A percentile compares a stretch with the other conserved stretches of the same genome.
phyloP scores from a whole-genome alignment of 2,329 filamentous ascomycete species.

The Saccharata proteae region DNA sequence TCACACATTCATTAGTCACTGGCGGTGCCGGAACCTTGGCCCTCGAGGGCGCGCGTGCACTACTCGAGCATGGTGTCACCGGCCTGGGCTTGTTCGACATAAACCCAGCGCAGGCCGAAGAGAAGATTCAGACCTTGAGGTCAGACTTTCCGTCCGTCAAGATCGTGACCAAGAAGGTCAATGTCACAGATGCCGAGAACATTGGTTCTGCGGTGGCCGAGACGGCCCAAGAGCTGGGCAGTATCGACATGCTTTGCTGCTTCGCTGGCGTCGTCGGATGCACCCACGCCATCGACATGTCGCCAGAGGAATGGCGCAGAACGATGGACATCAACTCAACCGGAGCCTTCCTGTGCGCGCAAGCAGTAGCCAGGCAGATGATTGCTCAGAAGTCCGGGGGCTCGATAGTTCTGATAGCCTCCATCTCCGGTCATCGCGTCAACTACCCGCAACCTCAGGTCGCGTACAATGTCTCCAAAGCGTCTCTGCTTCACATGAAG shows the following conservation, averaged over 20 bases:
- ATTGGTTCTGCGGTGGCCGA: slow-evolving; percentile 31
- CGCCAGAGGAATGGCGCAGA: slow-evolving; percentile 46
- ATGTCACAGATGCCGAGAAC: slow-evolving; percentile 45
- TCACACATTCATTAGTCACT: slow-evolving; percentile 35
- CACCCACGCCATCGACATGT: slow-evolving; percentile 48
- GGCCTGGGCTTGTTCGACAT: slow-evolving; percentile 52
- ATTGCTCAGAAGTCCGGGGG: slow-evolving; percentile 40
- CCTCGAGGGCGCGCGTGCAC: slow-evolving; percentile 44
- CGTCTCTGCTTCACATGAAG: slow-evolving; percentile 51
- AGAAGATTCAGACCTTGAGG: slow-evolving; percentile 35
- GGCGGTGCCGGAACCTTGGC: slow-evolving; percentile 56
- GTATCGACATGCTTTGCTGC: slow-evolving; percentile 45
- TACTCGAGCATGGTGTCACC: slow-evolving; percentile 55
- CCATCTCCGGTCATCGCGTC: slow-evolving; percentile 54
- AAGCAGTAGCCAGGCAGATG: slow-evolving; percentile 50
- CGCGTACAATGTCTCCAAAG: slow-evolving; percentile 62
- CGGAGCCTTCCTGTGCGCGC: slow-evolving; percentile 57
- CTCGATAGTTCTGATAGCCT: slow-evolving; percentile 53
- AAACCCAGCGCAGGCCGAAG: slow-evolving; percentile 30
- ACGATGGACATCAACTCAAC: slow-evolving; percentile 62
- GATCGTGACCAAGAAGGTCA: slow-evolving; percentile 41
- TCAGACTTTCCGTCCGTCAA: slow-evolving; percentile 42
- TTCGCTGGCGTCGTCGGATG: slow-evolving; percentile 60
- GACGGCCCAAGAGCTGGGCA: slow-evolving; percentile 33
- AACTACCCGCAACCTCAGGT: slow-evolving; percentile 63